A percentile compares a stretch with the other conserved stretches of the same genome.
phyloP scores from a whole-genome alignment of 2,329 filamentous ascomycete species.

The Aspergillus pseudotamarii region DNA sequence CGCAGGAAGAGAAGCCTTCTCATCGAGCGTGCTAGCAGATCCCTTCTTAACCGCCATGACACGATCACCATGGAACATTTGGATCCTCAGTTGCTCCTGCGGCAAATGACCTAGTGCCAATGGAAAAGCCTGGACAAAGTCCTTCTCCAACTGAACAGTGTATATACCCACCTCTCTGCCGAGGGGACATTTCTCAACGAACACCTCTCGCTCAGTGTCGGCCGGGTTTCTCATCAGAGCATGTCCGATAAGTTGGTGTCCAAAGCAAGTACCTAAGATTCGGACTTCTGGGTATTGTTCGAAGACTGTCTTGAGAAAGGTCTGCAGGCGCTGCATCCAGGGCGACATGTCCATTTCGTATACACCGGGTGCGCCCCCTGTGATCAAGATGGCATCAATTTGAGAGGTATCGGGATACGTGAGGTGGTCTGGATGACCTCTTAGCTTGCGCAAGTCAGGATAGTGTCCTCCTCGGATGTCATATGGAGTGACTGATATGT shows the following conservation, averaged over 20 bases:
- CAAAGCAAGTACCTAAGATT: slow-evolving; percentile 39
- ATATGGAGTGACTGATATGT: slow-evolving; percentile 27
- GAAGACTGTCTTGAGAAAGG: slow-evolving; percentile 29
- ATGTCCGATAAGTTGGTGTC: slow-evolving; percentile 35
- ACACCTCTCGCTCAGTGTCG: slow-evolving; percentile 13
- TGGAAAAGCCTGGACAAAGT: slow-evolving; percentile 25
- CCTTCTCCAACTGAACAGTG: slow-evolving; percentile 25
- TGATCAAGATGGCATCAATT: slow-evolving; percentile 36
- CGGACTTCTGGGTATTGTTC: slow-evolving; percentile 29
- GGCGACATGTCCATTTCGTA: slow-evolving; percentile 24
- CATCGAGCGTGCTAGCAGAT: neutral
- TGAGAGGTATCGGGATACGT: neutral
- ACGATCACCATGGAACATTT: slow-evolving; percentile 35
- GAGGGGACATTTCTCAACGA: slow-evolving; percentile 22
- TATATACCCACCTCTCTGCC: slow-evolving; percentile 36
- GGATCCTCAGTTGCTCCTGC: slow-evolving; percentile 25
- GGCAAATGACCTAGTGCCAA: slow-evolving; percentile 1
- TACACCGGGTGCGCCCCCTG: slow-evolving; percentile 28
- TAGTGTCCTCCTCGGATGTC: slow-evolving; percentile 31
- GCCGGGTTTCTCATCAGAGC: slow-evolving; percentile 1
- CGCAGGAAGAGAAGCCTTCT: slow-evolving; percentile 18
- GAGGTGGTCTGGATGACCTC: neutral
- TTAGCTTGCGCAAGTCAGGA: slow-evolving; percentile 20
- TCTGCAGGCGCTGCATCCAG: slow-evolving; percentile 29
- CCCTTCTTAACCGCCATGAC: slow-evolving; percentile 23